A percentile compares a stretch with the other conserved stretches of the same genome.
Evolutionary conservation across 2,329 filamentous ascomycete genomes (phyloP).

Genomic region (Drechslerella stenobrocha): DNA sequence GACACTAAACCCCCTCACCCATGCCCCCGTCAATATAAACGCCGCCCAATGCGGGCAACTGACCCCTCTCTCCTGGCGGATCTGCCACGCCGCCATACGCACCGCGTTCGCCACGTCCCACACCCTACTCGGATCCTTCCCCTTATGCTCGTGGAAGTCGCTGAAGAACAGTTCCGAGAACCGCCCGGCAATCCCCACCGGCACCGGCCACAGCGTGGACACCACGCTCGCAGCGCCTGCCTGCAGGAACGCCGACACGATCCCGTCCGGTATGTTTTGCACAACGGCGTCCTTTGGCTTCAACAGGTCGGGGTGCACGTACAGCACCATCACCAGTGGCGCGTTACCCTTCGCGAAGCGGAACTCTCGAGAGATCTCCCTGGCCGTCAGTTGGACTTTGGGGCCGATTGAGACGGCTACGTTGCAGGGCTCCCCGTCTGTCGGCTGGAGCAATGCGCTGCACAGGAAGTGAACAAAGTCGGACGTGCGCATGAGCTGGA

Average conservation of each 20-base stretch:
- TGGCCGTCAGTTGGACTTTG: conserved; percentile 14
- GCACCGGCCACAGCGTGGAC: conserved; percentile 41
- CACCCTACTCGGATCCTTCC: conserved; percentile 8
- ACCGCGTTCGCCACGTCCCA: conserved; percentile 32
- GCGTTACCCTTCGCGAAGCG: conserved; percentile 16
- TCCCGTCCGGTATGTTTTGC: conserved; percentile 21
- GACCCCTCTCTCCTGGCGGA: conserved; percentile 9
- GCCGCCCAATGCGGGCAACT: conserved; percentile 28
- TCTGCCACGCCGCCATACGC: not conserved
- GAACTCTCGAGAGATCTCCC: conserved; percentile 11
- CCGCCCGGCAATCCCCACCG: conserved; percentile 10
- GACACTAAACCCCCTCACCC: conserved; percentile 23
- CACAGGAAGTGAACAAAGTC: conserved; percentile 40
- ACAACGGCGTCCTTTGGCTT: too few species aligned
- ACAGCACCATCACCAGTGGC: conserved; percentile 11
- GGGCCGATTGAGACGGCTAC: conserved; percentile 5
- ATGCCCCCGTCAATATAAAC: conserved; percentile 31
- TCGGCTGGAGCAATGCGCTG: conserved; percentile 17
- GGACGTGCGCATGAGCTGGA: conserved; percentile 18
- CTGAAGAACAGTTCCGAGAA: conserved; percentile 27
- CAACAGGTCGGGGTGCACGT: too few species aligned
- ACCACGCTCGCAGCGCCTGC: conserved; percentile 31
- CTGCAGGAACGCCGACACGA: conserved; percentile 29
- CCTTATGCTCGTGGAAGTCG: conserved; percentile 10
- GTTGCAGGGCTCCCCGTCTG: conserved; percentile 10